These are phyloP conservation scores for Kwoniella dendrophila DNA, from an alignment of 768 basidiomycete species.

Conservation along the genomic window DNA sequence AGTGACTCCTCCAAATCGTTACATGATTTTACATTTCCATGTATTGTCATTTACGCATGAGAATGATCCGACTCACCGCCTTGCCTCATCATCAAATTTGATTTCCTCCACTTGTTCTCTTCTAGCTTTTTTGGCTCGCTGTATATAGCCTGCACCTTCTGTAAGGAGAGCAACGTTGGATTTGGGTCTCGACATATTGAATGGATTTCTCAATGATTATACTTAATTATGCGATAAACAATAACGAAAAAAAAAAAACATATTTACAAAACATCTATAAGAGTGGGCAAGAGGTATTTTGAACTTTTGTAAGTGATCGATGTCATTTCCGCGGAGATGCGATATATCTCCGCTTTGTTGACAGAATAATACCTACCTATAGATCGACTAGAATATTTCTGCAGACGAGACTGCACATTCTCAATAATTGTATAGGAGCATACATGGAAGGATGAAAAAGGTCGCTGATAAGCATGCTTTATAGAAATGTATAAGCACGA, in stretches of 20 bases:
- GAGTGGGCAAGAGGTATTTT: background rate
- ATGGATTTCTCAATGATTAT: background rate
- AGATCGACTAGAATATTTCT: too few species aligned
- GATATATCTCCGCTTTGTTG: constrained; percentile 1
- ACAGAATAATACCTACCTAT: too few species aligned
- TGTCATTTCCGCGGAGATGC: background rate
- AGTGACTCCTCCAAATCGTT: background rate
- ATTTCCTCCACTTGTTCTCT: constrained; percentile 74
- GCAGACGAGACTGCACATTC: too few species aligned
- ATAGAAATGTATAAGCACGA: too few species aligned
- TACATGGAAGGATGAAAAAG: too few species aligned
- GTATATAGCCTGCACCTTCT: constrained; percentile 50
- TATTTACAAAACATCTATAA: background rate
- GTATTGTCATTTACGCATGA: background rate
- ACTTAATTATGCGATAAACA: background rate
- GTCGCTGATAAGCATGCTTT: too few species aligned
- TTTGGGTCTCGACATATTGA: constrained; percentile 21
- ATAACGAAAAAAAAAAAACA: background rate
- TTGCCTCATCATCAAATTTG: constrained; percentile 81
- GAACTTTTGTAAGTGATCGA: constrained; percentile 14
- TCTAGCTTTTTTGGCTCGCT: constrained; percentile 64
- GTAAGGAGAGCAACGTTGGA: constrained; percentile 54
- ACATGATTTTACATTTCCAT: background rate
- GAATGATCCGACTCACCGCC: constrained; percentile 62
- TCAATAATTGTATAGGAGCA: too few species aligned